Percentiles rank a stretch among this genome's conserved stretches.
These are phyloP conservation scores for Dichotomopilus funicola DNA, from an alignment of 2,329 filamentous ascomycete species.

Conservation along the genomic window DNA sequence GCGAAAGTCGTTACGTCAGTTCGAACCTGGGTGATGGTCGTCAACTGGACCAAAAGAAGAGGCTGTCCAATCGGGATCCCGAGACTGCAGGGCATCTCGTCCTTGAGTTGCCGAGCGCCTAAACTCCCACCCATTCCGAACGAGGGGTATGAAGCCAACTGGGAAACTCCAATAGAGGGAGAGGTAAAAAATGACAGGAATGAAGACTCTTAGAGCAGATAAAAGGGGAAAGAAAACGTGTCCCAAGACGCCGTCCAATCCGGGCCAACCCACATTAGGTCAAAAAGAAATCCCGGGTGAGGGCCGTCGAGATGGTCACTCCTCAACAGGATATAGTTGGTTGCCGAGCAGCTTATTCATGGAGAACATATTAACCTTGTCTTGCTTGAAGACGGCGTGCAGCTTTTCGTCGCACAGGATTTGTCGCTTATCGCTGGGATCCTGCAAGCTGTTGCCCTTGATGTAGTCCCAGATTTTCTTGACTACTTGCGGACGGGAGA, in stretches of 20 bases:
- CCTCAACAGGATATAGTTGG: conserved; percentile 81
- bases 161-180: background rate
- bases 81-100: too few relatives aligned
- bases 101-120: too few relatives aligned
- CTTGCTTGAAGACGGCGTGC: conserved; percentile 85
- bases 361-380: conserved; percentile 95
- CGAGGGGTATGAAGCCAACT: too few relatives aligned
- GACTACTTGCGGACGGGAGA: conserved; percentile 90
- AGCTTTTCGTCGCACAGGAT: conserved; percentile 89
- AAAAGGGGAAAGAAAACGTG: background rate
- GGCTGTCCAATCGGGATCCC: too few relatives aligned
- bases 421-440: conserved; percentile 83
- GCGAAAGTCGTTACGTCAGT: too few relatives aligned
- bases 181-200: conserved; percentile 2
- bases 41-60: too few relatives aligned
- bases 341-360: conserved; percentile 96
- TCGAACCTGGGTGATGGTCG: too few relatives aligned
- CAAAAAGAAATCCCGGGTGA: background rate
- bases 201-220: background rate
- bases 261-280: conserved; percentile 12
- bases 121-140: too few relatives aligned
- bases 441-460: conserved; percentile 79
- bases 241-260: conserved; percentile 21
- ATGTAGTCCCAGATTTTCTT: conserved; percentile 97
- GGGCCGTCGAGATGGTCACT: conserved; percentile 30